Base-by-base conservation (phyloP, 73 alveolate species). In the Uronychia binucleata region DNA sequence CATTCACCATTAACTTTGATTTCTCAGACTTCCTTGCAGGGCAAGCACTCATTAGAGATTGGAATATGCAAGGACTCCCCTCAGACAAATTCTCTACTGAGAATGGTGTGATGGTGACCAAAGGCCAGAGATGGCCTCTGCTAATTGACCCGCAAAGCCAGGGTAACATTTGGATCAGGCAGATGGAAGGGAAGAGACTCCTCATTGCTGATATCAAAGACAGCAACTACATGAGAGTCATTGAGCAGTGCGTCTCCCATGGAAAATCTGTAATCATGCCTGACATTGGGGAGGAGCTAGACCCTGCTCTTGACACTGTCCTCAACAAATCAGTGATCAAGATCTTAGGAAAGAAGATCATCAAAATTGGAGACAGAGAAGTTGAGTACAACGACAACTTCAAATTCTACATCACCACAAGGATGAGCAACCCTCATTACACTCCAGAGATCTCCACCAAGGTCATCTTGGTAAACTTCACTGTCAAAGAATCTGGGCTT, bases 71-170 rank as follows among this genome's bases (percentile, higher is more conserved):
- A 76, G 99, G 99, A 83, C 94, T 98, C 81, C 99, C 99, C 0
- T 97, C 99, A 29, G 99, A 99, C 89, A 97, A 96, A 81, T 97
- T 98, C 95, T 96, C 99, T 75, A 96, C 95, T 28, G 99, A 99
- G 93, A 99, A 99, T 90, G 99, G 99, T 30, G 98, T 98, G 78
- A 95, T 99, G 59, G 98, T 96, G 80, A 97, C 97, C 26, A 94
- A 94, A 85, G 97, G 99, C 25, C 88, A 93, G 74, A 95, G 99
- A 88, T 99, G 99, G 99, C 99, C 99, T 30, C 97, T 99, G 59
- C 94, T 98, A 89, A 98, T 99, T 78, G 99, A 99, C 86, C 99
- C 99, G 35, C 99, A 99, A 92, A 95, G 93, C 93, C 98, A 99
- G 89, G 98, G 94, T 31, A 81, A 85, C 82, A 82, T 90, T 74